A percentile compares a stretch with the other conserved stretches of the same genome.
Conservation (phyloP, 805 yeast species). For the Blastobotrys peoriensis region DNA sequence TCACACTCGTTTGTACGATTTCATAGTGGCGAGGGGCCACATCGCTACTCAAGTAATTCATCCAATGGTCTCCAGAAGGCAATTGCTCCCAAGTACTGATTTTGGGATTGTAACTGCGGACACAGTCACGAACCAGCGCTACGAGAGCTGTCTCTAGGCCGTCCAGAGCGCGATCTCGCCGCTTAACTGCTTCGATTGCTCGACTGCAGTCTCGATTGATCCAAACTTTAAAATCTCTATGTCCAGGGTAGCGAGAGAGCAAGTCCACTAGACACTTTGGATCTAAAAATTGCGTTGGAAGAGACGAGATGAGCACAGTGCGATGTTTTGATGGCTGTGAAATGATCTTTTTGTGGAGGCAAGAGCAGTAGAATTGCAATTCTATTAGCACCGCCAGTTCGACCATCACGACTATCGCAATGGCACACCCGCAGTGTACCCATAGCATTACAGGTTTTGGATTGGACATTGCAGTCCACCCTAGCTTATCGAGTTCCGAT, state of each 20-base stretch:
- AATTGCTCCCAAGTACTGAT: conserved; percentile 13
- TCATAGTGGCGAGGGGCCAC: conserved; percentile 48
- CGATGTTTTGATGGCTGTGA: conserved; percentile 22
- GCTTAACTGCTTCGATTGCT: conserved; percentile 31
- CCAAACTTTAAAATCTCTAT: conserved; percentile 50
- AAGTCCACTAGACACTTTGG: conserved; percentile 48
- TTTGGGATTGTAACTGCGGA: conserved; percentile 11
- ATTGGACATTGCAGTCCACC: conserved; percentile 63
- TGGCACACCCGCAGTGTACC: conserved; percentile 49
- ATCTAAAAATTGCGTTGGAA: conserved; percentile 44
- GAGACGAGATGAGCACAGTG: conserved; percentile 66
- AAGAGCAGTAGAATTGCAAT: conserved; percentile 39
- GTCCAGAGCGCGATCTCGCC: conserved; percentile 28
- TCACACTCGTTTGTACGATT: not conserved
- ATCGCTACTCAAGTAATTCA: conserved; percentile 46
- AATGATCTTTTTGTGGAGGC: conserved; percentile 18
- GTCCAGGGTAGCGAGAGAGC: conserved; percentile 51
- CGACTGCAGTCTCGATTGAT: conserved; percentile 42
- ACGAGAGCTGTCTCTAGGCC: conserved; percentile 38
- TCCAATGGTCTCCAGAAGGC: conserved; percentile 22
- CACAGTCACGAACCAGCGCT: conserved; percentile 30
- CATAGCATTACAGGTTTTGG: conserved; percentile 40
- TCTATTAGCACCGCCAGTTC: conserved; percentile 52
- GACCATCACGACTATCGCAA: conserved; percentile 48
- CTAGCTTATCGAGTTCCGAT: conserved; percentile 57